Conservation (phyloP, 2,329 filamentous ascomycete species). For the Xylariaceae sp. region DNA sequence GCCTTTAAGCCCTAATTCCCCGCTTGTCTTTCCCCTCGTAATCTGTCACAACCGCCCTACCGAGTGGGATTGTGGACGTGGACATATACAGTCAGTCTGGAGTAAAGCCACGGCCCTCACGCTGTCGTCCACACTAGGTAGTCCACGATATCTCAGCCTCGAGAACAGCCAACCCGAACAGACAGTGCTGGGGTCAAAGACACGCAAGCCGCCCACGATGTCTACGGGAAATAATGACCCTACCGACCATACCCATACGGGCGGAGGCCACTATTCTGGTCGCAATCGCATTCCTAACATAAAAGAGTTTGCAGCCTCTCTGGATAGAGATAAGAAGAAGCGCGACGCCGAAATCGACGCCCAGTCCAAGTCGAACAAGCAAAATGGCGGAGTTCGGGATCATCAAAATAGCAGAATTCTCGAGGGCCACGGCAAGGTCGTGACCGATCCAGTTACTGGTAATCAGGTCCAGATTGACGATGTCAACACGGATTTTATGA, state of each 20-base stretch:
- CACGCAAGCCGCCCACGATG: conserved; percentile 15
- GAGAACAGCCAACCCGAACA: background rate
- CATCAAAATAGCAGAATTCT: conserved; percentile 39
- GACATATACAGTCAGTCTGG: too few relatives aligned
- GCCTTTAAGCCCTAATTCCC: too few relatives aligned
- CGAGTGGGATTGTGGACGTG: too few relatives aligned
- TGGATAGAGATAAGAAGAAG: conserved; percentile 75
- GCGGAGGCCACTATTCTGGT: conserved; percentile 66
- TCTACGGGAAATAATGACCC: conserved; percentile 22
- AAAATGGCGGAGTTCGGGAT: conserved; percentile 33
- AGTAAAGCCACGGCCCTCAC: too few relatives aligned
- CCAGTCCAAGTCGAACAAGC: conserved; percentile 37
- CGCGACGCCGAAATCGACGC: conserved; percentile 70
- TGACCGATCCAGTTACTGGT: conserved; percentile 86
- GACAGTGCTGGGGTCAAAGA: background rate
- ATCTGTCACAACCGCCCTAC: too few relatives aligned
- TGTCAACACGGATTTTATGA: conserved; percentile 64
- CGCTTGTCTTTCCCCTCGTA: too few relatives aligned
- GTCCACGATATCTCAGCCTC: background rate
- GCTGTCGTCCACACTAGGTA: background rate
- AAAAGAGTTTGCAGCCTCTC: conserved; percentile 71
- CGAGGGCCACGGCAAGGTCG: conserved; percentile 57
- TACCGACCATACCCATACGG: conserved; percentile 19
- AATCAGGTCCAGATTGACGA: conserved; percentile 83
- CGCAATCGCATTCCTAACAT: conserved; percentile 83